phyloP scores from a whole-genome alignment of 805 yeast species.

The Schwanniomyces polymorphus region DNA sequence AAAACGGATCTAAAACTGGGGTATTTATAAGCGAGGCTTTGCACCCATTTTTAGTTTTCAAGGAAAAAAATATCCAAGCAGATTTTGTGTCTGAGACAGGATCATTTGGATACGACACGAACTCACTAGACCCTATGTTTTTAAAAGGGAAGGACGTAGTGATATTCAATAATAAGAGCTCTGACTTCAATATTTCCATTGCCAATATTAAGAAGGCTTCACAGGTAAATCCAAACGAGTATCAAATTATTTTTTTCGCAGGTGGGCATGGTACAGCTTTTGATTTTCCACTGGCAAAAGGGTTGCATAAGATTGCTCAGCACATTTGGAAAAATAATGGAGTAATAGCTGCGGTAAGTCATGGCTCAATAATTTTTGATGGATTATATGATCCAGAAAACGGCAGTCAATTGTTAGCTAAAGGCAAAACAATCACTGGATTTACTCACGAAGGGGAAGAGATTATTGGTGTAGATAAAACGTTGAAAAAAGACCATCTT shows the following conservation, averaged over 20 bases:
- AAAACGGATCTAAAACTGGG: slow-evolving; percentile 56
- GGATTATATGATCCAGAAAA: slow-evolving; percentile 36
- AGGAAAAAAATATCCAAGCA: slow-evolving; percentile 39
- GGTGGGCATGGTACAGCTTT: slow-evolving; percentile 61
- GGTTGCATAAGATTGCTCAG: slow-evolving; percentile 42
- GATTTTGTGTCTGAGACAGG: slow-evolving; percentile 58
- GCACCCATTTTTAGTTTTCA: slow-evolving; percentile 49
- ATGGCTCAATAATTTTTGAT: slow-evolving; percentile 55
- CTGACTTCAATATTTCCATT: slow-evolving; percentile 37
- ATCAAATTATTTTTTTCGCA: slow-evolving; percentile 52
- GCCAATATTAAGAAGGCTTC: slow-evolving; percentile 41
- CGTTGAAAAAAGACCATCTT: slow-evolving; percentile 18
- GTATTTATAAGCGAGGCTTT: slow-evolving; percentile 52
- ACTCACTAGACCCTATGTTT: slow-evolving; percentile 41
- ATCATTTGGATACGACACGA: slow-evolving; percentile 50
- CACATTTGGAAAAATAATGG: slow-evolving; percentile 49
- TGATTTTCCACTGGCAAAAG: slow-evolving; percentile 52
- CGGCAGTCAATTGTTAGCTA: slow-evolving; percentile 37
- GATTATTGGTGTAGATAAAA: slow-evolving; percentile 11
- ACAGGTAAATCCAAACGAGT: slow-evolving; percentile 46
- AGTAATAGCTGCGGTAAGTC: slow-evolving; percentile 59
- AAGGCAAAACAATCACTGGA: slow-evolving; percentile 55
- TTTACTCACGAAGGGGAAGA: slow-evolving; percentile 54
- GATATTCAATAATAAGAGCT: slow-evolving; percentile 30
- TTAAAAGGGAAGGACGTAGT: slow-evolving; percentile 38